A percentile compares a stretch with the other conserved stretches of the same genome.
Evolutionary conservation across 495 filamentous ascomycete genomes (phyloP).

Genomic region (Lasiosphaeria hispida): DNA sequence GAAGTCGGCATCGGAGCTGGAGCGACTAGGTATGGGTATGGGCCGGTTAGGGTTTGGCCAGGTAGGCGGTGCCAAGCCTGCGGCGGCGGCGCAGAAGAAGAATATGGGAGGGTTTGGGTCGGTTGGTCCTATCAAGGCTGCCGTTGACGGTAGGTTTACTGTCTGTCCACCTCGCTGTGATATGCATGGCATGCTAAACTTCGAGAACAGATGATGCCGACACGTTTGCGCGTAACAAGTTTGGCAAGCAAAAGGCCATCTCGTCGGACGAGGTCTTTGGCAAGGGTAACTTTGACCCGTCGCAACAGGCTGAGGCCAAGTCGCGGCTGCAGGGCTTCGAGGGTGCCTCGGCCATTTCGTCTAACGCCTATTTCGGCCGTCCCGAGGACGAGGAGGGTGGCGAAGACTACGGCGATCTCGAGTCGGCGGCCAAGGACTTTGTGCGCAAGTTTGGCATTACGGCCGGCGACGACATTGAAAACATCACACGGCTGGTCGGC

Average conservation of each 20-base stretch:
- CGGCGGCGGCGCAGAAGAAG: constrained; percentile 62
- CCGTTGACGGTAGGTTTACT: constrained; percentile 62
- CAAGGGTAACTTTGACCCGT: constrained; percentile 78
- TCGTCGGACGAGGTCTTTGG: constrained; percentile 98
- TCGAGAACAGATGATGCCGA: constrained; percentile 61
- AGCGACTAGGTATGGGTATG: constrained; percentile 89
- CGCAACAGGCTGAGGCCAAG: constrained; percentile 80
- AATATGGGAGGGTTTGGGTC: constrained; percentile 85
- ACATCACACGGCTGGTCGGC: constrained; percentile 73
- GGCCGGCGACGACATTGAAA: constrained; percentile 91
- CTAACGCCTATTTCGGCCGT: constrained; percentile 94
- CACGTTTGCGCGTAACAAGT: constrained; percentile 70
- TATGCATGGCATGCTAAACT: not conserved
- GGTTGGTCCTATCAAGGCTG: constrained; percentile 65
- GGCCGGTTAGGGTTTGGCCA: constrained; percentile 88
- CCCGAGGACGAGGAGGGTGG: constrained; percentile 68
- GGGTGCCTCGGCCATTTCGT: constrained; percentile 86
- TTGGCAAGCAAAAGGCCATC: constrained; percentile 91
- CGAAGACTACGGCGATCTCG: constrained; percentile 82
- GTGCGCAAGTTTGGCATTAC: constrained; percentile 92
- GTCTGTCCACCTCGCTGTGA: not conserved
- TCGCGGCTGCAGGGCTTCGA: constrained; percentile 85
- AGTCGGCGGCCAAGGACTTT: constrained; percentile 91
- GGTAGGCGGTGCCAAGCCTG: constrained; percentile 63
- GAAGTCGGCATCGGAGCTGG: constrained; percentile 67